These are phyloP conservation scores for Solanum appendiculatum DNA, from an alignment of 257 asterid genomes.

Conservation along the genomic window DNA sequence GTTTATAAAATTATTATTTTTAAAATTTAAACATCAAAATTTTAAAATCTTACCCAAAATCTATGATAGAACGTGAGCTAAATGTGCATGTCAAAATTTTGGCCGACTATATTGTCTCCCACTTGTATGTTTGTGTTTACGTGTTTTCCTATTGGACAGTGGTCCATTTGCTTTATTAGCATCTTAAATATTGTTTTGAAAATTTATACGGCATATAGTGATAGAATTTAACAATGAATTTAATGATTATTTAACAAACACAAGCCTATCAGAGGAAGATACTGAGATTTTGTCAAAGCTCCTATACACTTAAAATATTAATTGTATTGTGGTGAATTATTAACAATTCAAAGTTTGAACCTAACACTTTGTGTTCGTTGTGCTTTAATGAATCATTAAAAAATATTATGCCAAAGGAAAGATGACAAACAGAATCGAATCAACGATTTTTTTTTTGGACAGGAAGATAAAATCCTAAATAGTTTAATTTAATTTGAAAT, in stretches of 20 bases:
- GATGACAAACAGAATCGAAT: background rate
- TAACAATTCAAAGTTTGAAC: background rate
- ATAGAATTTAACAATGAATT: background rate
- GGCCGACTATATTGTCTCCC: background rate
- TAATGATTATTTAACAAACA: background rate
- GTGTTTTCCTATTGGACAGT: background rate
- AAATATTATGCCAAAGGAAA: background rate
- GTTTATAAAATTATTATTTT: no score
- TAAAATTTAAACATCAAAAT: no score
- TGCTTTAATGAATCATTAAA: background rate
- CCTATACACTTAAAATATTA: background rate
- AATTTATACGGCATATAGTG: background rate
- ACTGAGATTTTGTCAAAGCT: background rate
- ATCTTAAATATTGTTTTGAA: background rate
- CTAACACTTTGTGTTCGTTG: background rate
- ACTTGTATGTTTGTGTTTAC: background rate
- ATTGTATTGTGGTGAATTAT: background rate
- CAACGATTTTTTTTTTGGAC: background rate
- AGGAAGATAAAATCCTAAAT: background rate
- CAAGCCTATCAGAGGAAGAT: background rate
- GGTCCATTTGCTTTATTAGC: background rate
- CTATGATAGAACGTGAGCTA: no score
- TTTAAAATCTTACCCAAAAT: no score
- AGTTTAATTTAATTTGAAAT: background rate
- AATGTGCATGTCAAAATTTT: background rate